Base-by-base conservation (phyloP, 495 filamentous ascomycete genomes). In the Jackrogersella multiformis region DNA sequence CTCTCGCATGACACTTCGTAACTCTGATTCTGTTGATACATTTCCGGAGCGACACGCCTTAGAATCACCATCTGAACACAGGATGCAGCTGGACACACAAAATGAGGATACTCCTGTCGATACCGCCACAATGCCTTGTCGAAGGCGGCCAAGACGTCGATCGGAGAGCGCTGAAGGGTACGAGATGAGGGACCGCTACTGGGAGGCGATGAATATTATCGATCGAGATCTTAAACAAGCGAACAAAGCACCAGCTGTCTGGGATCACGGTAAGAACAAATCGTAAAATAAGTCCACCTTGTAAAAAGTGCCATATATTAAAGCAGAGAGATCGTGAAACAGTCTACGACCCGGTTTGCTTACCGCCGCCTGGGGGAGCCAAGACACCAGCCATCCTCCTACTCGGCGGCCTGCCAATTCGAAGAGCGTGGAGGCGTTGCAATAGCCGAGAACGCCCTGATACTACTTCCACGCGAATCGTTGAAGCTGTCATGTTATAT, bases 151-250 rank as follows among this genome's bases (percentile, higher is more conserved):
- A 1, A 70, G 61, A 24, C 61, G 61, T 18, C 56, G 61, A 21
- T 70, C 67, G 0, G 67, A 70, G 32, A 70, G 67, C 39, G 42
- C 54, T 10, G 61, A 70, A 8, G 67, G 67, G 1, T 70, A 70
- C 32, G 67, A 70, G 38, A 70, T 70, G 67, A 65, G 67, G 18
- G 56, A 70, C 16, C 56, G 67, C 5, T 70, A 70, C 32, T 70
- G 61, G 67, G 67, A 70, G 21, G 67, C 67, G 9, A 65, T 65
- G 51, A 56, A 53, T 57, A 54, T 70, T 16, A 65, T 70, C 16
- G 56, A 70, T 13, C 35, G 57, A 30, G 67, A 65, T 8, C 51
- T 65, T 1, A 57, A 46, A 13, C 56, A 56, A 9, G 61, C 67
- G 10, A 15, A 44, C 0, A 65, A 61, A 28, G 56, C 67, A 20